Percentiles rank a stretch among this genome's conserved stretches.
These are phyloP conservation scores for Phoenix roebelenii DNA, from an alignment of 176 grass and related monocot species.

Conservation along the genomic window DNA sequence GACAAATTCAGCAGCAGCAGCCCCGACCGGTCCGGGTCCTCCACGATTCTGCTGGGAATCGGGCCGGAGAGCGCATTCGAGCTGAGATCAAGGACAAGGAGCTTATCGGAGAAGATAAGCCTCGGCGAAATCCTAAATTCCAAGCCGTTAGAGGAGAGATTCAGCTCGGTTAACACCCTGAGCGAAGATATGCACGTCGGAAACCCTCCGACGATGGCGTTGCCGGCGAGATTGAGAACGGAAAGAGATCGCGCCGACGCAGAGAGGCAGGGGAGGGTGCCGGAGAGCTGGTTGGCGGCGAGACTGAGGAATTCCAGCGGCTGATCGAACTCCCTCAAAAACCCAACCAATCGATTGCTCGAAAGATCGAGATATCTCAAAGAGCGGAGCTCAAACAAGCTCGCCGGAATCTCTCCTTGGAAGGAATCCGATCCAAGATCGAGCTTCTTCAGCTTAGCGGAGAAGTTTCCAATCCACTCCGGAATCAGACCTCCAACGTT, in stretches of 20 bases:
- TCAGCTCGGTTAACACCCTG: slow-evolving; percentile 27
- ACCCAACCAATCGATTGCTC: slow-evolving; percentile 5
- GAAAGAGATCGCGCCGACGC: slow-evolving; percentile 19
- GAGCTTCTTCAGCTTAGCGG: background rate
- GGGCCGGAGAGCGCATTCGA: slow-evolving; percentile 40
- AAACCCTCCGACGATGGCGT: slow-evolving; percentile 33
- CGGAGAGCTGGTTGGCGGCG: slow-evolving; percentile 12
- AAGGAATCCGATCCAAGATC: slow-evolving; percentile 18
- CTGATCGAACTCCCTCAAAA: slow-evolving; percentile 11
- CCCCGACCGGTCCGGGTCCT: slow-evolving; percentile 19
- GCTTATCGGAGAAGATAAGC: slow-evolving; percentile 64
- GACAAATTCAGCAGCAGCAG: slow-evolving; percentile 54
- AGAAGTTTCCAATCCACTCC: slow-evolving; percentile 11
- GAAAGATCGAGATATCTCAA: slow-evolving; percentile 17
- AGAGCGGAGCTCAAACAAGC: slow-evolving; percentile 8
- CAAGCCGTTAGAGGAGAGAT: slow-evolving; percentile 40
- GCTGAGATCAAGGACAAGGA: slow-evolving; percentile 47
- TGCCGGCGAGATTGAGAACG: slow-evolving; percentile 44
- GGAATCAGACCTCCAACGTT: background rate
- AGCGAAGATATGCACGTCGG: slow-evolving; percentile 31
- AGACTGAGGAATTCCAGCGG: slow-evolving; percentile 10
- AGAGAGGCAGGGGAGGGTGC: slow-evolving; percentile 18
- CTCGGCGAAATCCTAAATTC: slow-evolving; percentile 63
- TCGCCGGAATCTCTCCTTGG: slow-evolving; percentile 11
- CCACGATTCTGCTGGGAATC: slow-evolving; percentile 28